A percentile compares a stretch with the other conserved stretches of the same genome.
Conservation (phyloP, 345 rosid species). For the Tarenaya hassleriana region DNA sequence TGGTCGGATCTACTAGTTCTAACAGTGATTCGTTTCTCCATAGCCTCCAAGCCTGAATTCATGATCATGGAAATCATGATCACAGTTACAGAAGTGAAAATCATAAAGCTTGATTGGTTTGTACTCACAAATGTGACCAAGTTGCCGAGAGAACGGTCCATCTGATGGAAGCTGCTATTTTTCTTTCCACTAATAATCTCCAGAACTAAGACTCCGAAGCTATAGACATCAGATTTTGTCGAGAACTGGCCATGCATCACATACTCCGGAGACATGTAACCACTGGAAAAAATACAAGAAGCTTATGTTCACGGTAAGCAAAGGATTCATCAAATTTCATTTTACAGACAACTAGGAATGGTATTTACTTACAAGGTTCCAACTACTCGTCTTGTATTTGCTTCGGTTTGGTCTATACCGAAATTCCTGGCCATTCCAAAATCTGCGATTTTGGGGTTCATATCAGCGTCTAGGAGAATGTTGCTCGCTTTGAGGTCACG, state of each 20-base stretch:
- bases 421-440: constrained; percentile 53
- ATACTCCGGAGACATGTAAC: constrained; percentile 39
- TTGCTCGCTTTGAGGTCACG: constrained; percentile 54
- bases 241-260: constrained; percentile 28
- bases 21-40: constrained; percentile 10
- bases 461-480: constrained; percentile 37
- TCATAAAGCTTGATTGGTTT: neutral
- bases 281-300: constrained; percentile 25
- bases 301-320: too few species aligned
- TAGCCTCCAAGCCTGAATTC: constrained; percentile 18
- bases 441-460: constrained; percentile 59
- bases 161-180: constrained; percentile 13
- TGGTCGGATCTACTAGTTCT: constrained; percentile 13
- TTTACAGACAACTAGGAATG: too few species aligned
- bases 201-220: constrained; percentile 26
- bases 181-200: constrained; percentile 25
- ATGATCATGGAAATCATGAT: too few species aligned
- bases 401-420: constrained; percentile 23
- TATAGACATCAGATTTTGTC: constrained; percentile 29
- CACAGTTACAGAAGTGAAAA: neutral
- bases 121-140: constrained; percentile 23
- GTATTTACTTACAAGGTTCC: constrained; percentile 46
- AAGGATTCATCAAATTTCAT: too few species aligned
- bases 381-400: constrained; percentile 34
- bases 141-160: constrained; percentile 5